A percentile compares a stretch with the other conserved stretches of the same genome.
Conservation (phyloP, 2,329 filamentous ascomycete genomes). For the Aspergillus latus region DNA sequence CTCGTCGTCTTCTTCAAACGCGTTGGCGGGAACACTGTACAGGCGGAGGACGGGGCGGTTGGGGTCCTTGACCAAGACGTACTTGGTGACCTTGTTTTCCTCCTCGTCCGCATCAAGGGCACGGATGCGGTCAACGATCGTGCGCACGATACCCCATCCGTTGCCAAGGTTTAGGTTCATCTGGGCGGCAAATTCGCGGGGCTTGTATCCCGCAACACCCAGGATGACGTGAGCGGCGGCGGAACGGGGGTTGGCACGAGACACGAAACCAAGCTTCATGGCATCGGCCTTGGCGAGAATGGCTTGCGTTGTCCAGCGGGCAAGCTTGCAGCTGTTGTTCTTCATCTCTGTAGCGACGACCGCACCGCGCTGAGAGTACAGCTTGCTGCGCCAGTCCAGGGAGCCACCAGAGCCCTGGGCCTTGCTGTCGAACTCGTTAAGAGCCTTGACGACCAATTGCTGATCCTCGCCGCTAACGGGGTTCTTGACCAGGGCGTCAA, state of each 20-base stretch:
- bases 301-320: conserved; percentile 94
- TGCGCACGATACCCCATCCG: conserved; percentile 98
- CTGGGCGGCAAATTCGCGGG: conserved; percentile 91
- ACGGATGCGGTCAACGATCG: conserved; percentile 80
- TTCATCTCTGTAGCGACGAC: conserved; percentile 99
- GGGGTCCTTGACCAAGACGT: conserved; percentile 73
- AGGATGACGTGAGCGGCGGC: conserved; percentile 94
- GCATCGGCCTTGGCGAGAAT: conserved; percentile 94
- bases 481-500: conserved; percentile 96
- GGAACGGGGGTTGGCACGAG: conserved; percentile 85
- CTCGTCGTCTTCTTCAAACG: conserved; percentile 86
- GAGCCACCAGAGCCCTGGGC: conserved; percentile 92
- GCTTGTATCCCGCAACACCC: conserved; percentile 96
- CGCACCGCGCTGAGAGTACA: conserved; percentile 90
- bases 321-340: conserved; percentile 99
- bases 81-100: conserved; percentile 47
- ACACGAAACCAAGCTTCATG: conserved; percentile 99
- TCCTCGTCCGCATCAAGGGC: conserved; percentile 44
- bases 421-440: conserved; percentile 99
- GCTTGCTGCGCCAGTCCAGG: conserved; percentile 94
- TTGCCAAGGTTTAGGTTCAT: conserved; percentile 98
- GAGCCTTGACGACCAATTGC: conserved; percentile 85
- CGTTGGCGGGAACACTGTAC: conserved; percentile 84
- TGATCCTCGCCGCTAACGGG: conserved; percentile 89
- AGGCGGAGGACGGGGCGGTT: conserved; percentile 94